phyloP scores from a whole-genome alignment of 2,329 filamentous ascomycete species.

The Dactylonectria macrodidyma region DNA sequence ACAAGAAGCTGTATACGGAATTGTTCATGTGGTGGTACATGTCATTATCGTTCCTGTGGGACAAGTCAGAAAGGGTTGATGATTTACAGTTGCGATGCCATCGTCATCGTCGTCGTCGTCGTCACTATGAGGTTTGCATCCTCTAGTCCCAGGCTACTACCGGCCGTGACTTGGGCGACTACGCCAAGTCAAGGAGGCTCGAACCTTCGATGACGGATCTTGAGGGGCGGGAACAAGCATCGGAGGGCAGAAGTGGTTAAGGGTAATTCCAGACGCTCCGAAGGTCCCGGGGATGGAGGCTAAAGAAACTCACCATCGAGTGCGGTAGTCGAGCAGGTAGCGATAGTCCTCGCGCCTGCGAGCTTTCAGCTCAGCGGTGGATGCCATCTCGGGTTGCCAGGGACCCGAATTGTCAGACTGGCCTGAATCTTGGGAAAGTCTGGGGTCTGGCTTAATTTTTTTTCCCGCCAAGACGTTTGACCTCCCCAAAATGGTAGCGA shows the following conservation, averaged over 20 bases:
- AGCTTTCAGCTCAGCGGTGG: constrained; percentile 65
- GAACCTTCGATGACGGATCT: neutral
- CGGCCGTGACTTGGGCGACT: neutral
- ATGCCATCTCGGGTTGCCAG: constrained; percentile 24
- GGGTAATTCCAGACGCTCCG: neutral
- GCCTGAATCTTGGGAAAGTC: neutral
- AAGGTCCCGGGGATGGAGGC: constrained; percentile 5
- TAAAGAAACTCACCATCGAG: constrained; percentile 77
- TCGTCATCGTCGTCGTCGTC: neutral
- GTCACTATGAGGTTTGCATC: neutral
- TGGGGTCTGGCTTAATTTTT: neutral
- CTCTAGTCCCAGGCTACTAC: neutral
- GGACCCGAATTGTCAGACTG: neutral
- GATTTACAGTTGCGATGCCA: constrained; percentile 5
- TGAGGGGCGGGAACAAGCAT: neutral
- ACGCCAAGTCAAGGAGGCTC: neutral
- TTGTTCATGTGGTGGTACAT: constrained; percentile 98
- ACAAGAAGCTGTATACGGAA: constrained; percentile 86
- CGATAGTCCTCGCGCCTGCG: constrained; percentile 81
- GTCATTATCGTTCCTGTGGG: constrained; percentile 86
- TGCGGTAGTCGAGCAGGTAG: constrained; percentile 86
- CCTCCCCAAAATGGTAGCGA: neutral
- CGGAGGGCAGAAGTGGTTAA: neutral
- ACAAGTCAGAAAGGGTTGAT: constrained; percentile 33
- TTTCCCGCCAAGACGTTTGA: neutral